Evolutionary conservation across 2,329 filamentous ascomycete species (phyloP).

Genomic region (Fusarium robinianum): DNA sequence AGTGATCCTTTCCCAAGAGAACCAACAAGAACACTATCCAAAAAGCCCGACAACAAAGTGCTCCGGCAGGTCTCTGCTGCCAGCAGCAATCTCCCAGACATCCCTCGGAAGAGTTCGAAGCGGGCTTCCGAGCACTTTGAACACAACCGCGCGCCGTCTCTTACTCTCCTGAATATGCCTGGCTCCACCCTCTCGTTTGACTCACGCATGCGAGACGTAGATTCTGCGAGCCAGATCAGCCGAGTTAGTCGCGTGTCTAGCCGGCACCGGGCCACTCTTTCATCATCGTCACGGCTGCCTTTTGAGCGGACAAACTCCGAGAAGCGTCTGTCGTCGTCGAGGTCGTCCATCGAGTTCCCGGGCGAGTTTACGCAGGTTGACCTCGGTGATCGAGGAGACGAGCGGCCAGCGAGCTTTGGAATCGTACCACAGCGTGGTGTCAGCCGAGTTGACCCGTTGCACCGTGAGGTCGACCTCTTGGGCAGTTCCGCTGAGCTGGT

Average conservation of each 20-base stretch:
- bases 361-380: conserved; percentile 52
- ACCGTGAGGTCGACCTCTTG: conserved; percentile 51
- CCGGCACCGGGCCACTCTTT: conserved; percentile 30
- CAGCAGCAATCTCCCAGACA: conserved; percentile 53
- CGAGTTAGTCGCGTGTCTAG: no score
- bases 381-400: conserved; percentile 45
- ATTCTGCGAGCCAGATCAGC: conserved; percentile 27
- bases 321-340: conserved; percentile 56
- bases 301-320: conserved; percentile 62
- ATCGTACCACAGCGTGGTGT: conserved; percentile 63
- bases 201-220: conserved; percentile 20
- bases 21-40: conserved; percentile 29
- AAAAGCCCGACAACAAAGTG: conserved; percentile 24
- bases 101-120: conserved; percentile 76
- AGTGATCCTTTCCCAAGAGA: conserved; percentile 44
- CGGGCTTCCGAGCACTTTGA: conserved; percentile 52
- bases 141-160: conserved; percentile 41
- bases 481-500: conserved; percentile 63
- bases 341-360: conserved; percentile 54
- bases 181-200: conserved; percentile 33
- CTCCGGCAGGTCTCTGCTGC: conserved; percentile 33
- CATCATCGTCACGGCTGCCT: conserved; percentile 48
- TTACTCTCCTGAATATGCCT: conserved; percentile 40
- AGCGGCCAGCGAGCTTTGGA: conserved; percentile 59
- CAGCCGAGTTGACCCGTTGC: conserved; percentile 56